Percentiles rank a stretch among this genome's conserved stretches.
Conservation (phyloP, 805 yeast genomes). For the Saccharomycopsis microspora region DNA sequence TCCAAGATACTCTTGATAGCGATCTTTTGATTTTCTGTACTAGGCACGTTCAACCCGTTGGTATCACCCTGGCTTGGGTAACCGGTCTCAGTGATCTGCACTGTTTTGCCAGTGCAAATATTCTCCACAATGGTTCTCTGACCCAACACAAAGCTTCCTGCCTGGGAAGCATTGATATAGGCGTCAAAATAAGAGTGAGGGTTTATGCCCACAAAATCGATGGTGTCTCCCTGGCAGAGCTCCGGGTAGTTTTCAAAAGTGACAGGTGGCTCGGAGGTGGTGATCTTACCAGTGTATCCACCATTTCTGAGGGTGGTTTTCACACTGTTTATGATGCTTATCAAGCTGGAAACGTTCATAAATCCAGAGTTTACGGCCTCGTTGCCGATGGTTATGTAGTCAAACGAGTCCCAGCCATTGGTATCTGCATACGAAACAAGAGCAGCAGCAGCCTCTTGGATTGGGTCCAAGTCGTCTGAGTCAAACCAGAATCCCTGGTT, state of each 20-base stretch:
- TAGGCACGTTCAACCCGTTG: constrained; percentile 69
- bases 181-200: constrained; percentile 78
- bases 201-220: constrained; percentile 80
- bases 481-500: constrained; percentile 86
- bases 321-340: constrained; percentile 53
- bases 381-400: constrained; percentile 73
- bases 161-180: constrained; percentile 44
- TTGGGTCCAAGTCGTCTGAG: constrained; percentile 52
- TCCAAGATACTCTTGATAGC: constrained; percentile 59
- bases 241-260: constrained; percentile 49
- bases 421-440: constrained; percentile 36
- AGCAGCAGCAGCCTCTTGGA: constrained; percentile 45
- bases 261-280: constrained; percentile 89
- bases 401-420: constrained; percentile 64
- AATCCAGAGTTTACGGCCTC: constrained; percentile 68
- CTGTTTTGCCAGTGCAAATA: constrained; percentile 44
- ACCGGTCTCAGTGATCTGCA: constrained; percentile 77
- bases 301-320: constrained; percentile 45
- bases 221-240: constrained; percentile 56
- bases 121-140: constrained; percentile 46
- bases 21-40: constrained; percentile 51
- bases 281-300: constrained; percentile 67
- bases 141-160: constrained; percentile 60
- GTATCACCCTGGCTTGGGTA: constrained; percentile 67
- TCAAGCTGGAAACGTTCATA: constrained; percentile 49